Evolutionary conservation across 2,329 filamentous ascomycete genomes (phyloP), one percentile per base, ranked within the genome.

Genomic region (Venturia carpophila): DNA sequence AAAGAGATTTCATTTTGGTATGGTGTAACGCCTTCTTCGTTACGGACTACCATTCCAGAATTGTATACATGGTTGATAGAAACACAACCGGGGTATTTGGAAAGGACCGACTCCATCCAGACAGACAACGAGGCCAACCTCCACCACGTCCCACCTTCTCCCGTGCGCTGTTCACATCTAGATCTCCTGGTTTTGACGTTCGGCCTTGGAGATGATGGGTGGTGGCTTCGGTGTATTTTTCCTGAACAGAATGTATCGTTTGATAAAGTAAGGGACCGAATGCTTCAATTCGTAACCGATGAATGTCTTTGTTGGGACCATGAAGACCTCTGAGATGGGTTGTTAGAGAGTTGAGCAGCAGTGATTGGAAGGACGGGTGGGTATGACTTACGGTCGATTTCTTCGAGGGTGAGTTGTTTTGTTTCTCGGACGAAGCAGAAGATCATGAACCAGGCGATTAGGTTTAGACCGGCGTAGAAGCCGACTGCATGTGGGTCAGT

Each of bases 381-480:
- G 10, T 56, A 27, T 45, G 64, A 67, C 63, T 61, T 61, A 42
- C 60, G 79, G 68, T 82, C 80, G 58, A 83, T 69, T 27, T 65
- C 62, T 55, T 66, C 65, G 6, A 66, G 39, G 11, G 65, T 64
- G 39, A 58, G 45, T 30, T 41, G 66, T 58, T 68, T 68, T 11
- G 68, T 69, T 64, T 69, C 68, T 68, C 76, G 80, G 55, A 83
- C 71, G 69, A 82, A 83, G 17, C 82, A 66, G 76, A 79, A 69
- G 71, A 77, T 76, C 71, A 81, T 75, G 72, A 83, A 24, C 76
- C 80, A 83, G 3, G 80, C 81, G 27, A 82, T 74, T n/a, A 83
- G 67, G 70, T 83, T 83, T 76, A 81, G 81, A 0, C 74, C 80
- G 0, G 82, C 83, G 68, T 84, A 84, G 78, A 81, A 85, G 10